A percentile compares a stretch with the other conserved stretches of the same genome.
These are phyloP conservation scores for Melocanna baccifera DNA, from an alignment of 176 grass and related monocot species.

Conservation along the genomic window DNA sequence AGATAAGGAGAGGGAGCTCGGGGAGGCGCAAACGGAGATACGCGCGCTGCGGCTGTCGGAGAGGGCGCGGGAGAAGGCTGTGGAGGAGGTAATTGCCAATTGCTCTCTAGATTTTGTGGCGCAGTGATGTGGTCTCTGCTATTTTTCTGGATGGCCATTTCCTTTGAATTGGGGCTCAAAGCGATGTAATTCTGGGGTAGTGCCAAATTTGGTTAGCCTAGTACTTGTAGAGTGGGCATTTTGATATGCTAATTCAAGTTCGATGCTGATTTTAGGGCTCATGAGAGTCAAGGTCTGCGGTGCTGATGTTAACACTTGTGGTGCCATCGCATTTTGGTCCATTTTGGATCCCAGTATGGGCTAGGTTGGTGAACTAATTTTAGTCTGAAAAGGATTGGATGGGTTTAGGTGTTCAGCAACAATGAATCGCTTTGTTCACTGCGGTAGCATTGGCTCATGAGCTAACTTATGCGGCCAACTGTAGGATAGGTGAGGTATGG, in stretches of 20 bases:
- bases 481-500: neutral
- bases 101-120: neutral
- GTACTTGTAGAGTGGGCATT: neutral
- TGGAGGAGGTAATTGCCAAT: constrained; percentile 70
- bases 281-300: neutral
- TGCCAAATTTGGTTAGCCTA: neutral
- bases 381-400: neutral
- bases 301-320: neutral
- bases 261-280: neutral
- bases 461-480: neutral
- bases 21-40: constrained; percentile 90
- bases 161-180: neutral
- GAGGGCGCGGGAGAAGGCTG: constrained; percentile 96
- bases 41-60: constrained; percentile 85
- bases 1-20: constrained; percentile 96
- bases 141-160: constrained; percentile 4
- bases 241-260: neutral
- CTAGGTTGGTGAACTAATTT: neutral
- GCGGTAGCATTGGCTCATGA: neutral
- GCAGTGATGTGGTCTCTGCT: neutral
- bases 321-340: neutral
- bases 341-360: neutral
- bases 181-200: neutral
- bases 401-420: neutral
- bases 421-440: neutral